Percentiles rank a stretch among this genome's conserved stretches.
phyloP scores from a whole-genome alignment of 129 eudicot species.

The Lonicera japonica region DNA sequence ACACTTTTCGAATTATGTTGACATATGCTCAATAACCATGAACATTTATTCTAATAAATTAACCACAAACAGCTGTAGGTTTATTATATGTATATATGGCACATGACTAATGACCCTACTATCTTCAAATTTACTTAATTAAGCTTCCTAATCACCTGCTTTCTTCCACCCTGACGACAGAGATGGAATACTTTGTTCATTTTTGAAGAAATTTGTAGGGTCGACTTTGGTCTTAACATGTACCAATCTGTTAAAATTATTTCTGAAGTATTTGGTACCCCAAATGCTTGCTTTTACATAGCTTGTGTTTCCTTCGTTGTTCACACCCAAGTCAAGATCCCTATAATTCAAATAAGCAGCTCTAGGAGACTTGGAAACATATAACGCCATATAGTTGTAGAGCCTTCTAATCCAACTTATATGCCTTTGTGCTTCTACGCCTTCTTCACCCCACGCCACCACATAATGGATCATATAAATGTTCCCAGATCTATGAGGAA shows the following conservation, averaged over 20 bases:
- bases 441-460: background rate
- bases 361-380: background rate
- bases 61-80: no score
- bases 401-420: background rate
- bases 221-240: background rate
- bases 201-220: background rate
- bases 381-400: background rate
- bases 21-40: background rate
- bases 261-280: background rate
- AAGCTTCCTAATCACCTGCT: background rate
- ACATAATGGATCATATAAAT: background rate
- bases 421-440: background rate
- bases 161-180: background rate
- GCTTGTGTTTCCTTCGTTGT: background rate
- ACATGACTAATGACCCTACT: no score
- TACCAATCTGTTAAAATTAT: background rate
- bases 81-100: no score
- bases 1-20: no score
- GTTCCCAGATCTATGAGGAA: constrained; percentile 17
- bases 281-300: background rate
- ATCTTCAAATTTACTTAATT: background rate
- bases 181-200: background rate
- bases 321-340: background rate
- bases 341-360: background rate
- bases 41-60: background rate